Percentiles rank a stretch among this genome's conserved stretches.
Evolutionary conservation across 306 rosid species (phyloP).

Genomic region (Coriaria nepalensis): DNA sequence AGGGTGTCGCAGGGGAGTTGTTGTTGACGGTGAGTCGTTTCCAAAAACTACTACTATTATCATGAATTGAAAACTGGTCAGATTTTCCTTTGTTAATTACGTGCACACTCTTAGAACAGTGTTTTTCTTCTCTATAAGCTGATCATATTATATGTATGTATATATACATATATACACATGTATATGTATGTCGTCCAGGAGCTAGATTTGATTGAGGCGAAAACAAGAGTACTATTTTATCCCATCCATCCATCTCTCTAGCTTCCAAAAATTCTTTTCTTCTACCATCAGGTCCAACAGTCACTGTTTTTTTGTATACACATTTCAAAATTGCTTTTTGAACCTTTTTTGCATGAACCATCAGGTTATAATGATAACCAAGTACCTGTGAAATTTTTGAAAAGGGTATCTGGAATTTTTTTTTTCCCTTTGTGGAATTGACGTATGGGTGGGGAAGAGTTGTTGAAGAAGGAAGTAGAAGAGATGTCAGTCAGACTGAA

Average conservation of each 20-base stretch:
- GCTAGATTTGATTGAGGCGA: slow-evolving; percentile 48
- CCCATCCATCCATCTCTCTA: too few relatives aligned
- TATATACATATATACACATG: too few relatives aligned
- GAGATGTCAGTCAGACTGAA: too few relatives aligned
- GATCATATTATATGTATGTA: background rate
- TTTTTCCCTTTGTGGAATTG: too few relatives aligned
- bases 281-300: background rate
- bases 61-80: background rate
- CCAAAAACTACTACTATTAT: slow-evolving; percentile 1
- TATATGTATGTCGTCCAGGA: slow-evolving; percentile 1
- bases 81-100: slow-evolving; percentile 30
- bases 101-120: slow-evolving; percentile 58
- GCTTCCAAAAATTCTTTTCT: slow-evolving; percentile 19
- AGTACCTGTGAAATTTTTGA: too few relatives aligned
- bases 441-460: too few relatives aligned
- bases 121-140: background rate
- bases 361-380: background rate
- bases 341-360: slow-evolving; percentile 34
- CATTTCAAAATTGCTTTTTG: too few relatives aligned
- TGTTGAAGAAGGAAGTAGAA: too few relatives aligned
- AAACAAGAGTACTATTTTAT: background rate
- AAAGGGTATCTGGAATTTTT: too few relatives aligned
- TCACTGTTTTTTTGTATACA: too few relatives aligned
- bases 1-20: slow-evolving; percentile 8
- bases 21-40: background rate